These are phyloP conservation scores for Phytophthora ramorum DNA, from an alignment of 352 stramenopile species.

Conservation along the genomic window DNA sequence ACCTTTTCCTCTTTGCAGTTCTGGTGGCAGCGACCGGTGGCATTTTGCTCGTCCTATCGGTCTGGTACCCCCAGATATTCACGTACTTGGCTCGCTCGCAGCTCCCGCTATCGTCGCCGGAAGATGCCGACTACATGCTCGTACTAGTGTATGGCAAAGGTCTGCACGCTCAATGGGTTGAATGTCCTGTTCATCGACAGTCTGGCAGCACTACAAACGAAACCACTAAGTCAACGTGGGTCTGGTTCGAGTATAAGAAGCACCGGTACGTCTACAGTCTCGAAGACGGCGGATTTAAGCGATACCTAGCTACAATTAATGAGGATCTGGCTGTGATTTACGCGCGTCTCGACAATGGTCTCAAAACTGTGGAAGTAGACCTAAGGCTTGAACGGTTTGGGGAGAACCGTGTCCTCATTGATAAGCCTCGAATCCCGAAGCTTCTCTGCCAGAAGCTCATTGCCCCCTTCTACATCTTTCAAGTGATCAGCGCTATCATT, in stretches of 20 bases:
- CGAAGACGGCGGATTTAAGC: conserved; percentile 58
- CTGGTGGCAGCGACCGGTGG: conserved; percentile 41
- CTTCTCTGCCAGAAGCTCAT: conserved; percentile 62
- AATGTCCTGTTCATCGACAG: conserved; percentile 34
- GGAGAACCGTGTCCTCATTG: conserved; percentile 58
- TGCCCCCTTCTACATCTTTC: conserved; percentile 71
- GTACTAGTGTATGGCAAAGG: conserved; percentile 51
- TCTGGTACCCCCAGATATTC: conserved; percentile 78
- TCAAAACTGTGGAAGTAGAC: conserved; percentile 23
- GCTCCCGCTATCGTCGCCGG: conserved; percentile 33
- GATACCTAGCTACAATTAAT: conserved; percentile 51
- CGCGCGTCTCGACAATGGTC: conserved; percentile 34
- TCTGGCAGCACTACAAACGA: neutral
- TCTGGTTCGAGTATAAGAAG: conserved; percentile 82
- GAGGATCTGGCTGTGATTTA: conserved; percentile 44
- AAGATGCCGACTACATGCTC: conserved; percentile 59
- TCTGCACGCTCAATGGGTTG: conserved; percentile 49
- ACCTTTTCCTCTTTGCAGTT: conserved; percentile 42
- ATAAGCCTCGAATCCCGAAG: conserved; percentile 40
- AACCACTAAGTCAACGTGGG: conserved; percentile 18
- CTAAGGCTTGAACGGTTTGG: conserved; percentile 48
- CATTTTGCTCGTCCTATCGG: conserved; percentile 44
- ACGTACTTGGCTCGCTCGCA: conserved; percentile 54
- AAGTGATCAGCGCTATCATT: conserved; percentile 57
- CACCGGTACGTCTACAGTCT: conserved; percentile 69